Evolutionary conservation across 192 early-diverging fungal genomes (phyloP), one percentile per base, ranked within the genome.

Genomic region (Jimgerdemannia flammicorona): DNA sequence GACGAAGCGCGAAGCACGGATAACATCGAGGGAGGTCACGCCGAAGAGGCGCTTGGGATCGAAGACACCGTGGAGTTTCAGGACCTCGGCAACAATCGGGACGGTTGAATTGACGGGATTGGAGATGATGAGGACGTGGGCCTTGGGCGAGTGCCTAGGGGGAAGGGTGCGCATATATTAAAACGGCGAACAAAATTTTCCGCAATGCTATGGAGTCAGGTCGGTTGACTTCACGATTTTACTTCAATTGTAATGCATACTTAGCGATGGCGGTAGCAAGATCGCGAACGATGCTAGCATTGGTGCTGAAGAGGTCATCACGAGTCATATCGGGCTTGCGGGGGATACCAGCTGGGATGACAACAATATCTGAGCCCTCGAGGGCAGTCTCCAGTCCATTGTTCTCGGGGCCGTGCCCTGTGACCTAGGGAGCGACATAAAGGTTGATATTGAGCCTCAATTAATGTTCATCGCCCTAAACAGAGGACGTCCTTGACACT

Each of bases 301-400:
- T 97, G 86, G 90, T 95, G 90, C 98, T 99, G 93, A 99, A 99
- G 74, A 99, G 86, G 74, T 99, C 97, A 80, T 99, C 96, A 81
- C 97, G 93, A 76, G 96, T 95, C 97, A 99, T 99, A 70, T 96
- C 97, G 72, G 96, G 97, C 92, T 99, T 99, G 81, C 97, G 92
- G 72, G 97, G 97, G 18, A 99, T 93, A 81, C 97, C 96, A 72
- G 96, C 97, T 29, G 98, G 98, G 79, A 99, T 98, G 68, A 99
- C 93, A 72, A 99, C 93, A 64, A 95, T 81, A 67, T 92, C 79
- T 42, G 80, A 78, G 44, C 81, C 87, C 71, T 76, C 67, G 39
- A 86, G 66, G 39, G 85, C 81, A 71, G 82, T 78, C 78, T 84
- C 82, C 67, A 86, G 81, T 67, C 85, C 85, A 43, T 83, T 72